phyloP scores from a whole-genome alignment of 106 monocot genomes.

The Platanthera guangdongensis region DNA sequence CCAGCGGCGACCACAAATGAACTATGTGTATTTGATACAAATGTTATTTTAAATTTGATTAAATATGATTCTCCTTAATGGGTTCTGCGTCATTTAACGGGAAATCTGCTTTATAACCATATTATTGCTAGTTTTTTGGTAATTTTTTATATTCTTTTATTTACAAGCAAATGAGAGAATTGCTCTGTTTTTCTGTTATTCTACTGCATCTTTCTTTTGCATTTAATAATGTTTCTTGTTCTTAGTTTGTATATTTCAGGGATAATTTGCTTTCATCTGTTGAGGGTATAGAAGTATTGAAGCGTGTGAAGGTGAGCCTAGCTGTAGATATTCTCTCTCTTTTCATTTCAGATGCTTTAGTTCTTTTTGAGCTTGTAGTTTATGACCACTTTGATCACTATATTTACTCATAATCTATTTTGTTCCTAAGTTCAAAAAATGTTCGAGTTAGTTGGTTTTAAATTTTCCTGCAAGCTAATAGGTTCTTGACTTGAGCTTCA shows the following conservation, averaged over 20 bases:
- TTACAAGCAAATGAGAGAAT: background rate
- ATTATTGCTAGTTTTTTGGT: background rate
- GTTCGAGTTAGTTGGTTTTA: background rate
- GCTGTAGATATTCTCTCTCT: background rate
- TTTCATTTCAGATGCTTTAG: background rate
- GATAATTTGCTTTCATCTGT: slow-evolving; percentile 92
- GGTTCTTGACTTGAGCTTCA: slow-evolving; percentile 99
- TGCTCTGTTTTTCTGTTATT: slow-evolving; percentile 1
- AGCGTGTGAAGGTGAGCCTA: slow-evolving; percentile 63
- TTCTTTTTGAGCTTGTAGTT: background rate
- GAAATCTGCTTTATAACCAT: too few relatives aligned
- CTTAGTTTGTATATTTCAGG: slow-evolving; percentile 99
- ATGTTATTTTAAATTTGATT: too few relatives aligned
- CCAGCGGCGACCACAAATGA: too few relatives aligned
- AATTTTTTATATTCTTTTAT: background rate
- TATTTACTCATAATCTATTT: background rate
- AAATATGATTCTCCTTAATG: too few relatives aligned
- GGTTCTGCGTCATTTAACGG: too few relatives aligned
- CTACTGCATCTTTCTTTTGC: background rate
- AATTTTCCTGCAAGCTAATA: slow-evolving; percentile 12
- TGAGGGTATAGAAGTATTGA: slow-evolving; percentile 83
- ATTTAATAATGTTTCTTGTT: slow-evolving; percentile 6
- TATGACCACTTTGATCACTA: background rate
- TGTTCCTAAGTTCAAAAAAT: background rate
- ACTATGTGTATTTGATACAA: too few relatives aligned